These are phyloP conservation scores for Yamadazyma atmosphaerica DNA, from an alignment of 1,139 yeast genomes.

Conservation along the genomic window DNA sequence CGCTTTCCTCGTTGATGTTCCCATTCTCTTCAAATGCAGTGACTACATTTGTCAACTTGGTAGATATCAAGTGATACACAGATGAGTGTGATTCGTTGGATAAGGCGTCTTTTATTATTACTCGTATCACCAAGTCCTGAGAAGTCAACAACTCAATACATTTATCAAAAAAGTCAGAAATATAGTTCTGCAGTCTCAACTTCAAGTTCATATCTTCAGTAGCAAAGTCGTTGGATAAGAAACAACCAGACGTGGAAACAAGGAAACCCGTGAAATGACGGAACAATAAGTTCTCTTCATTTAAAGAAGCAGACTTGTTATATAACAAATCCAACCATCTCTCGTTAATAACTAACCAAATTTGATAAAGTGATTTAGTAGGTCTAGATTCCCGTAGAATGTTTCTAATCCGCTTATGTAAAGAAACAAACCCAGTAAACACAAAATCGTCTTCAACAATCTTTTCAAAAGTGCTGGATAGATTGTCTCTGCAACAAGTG, in stretches of 20 bases:
- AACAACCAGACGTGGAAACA: slow-evolving; percentile 59
- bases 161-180: slow-evolving; percentile 49
- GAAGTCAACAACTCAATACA: slow-evolving; percentile 51
- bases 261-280: slow-evolving; percentile 64
- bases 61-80: slow-evolving; percentile 37
- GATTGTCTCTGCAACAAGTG: slow-evolving; percentile 19
- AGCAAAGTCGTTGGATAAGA: slow-evolving; percentile 35
- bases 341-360: slow-evolving; percentile 61
- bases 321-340: slow-evolving; percentile 49
- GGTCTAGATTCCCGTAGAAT: slow-evolving; percentile 60
- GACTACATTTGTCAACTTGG: slow-evolving; percentile 31
- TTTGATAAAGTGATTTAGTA: slow-evolving; percentile 57
- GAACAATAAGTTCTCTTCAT: slow-evolving; percentile 45
- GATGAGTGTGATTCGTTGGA: slow-evolving; percentile 50
- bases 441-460: slow-evolving; percentile 59
- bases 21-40: slow-evolving; percentile 26
- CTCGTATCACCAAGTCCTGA: slow-evolving; percentile 50
- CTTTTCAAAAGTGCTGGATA: slow-evolving; percentile 46
- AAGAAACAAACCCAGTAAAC: slow-evolving; percentile 74
- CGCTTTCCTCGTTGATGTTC: slow-evolving; percentile 28
- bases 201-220: slow-evolving; percentile 25
- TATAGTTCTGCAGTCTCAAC: slow-evolving; percentile 26
- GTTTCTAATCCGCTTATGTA: slow-evolving; percentile 65
- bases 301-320: slow-evolving; percentile 17
- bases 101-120: slow-evolving; percentile 45